Evolutionary conservation across 371 early-diverging fungal genomes (phyloP), one percentile per base, ranked within the genome.

Genomic region (Lichtheimia hyalospora): DNA sequence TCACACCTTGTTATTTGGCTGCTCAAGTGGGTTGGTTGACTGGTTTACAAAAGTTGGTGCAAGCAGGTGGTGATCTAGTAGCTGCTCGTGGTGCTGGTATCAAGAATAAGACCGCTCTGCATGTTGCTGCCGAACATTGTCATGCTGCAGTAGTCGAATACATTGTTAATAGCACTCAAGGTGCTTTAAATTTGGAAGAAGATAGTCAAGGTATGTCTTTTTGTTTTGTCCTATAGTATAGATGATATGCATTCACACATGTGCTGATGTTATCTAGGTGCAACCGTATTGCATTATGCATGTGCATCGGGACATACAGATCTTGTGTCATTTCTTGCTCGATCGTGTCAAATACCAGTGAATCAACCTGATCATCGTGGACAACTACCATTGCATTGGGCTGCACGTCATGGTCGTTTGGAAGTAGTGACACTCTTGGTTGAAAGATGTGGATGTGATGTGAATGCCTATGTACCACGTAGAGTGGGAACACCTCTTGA

Each of bases 211-310:
- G 77, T 73, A 77, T 57, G 40, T 12, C 21, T 2, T 14, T 16
- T 1, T 40, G 21, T 39, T 15, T 48, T 43, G 16, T 20, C 13
- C 27, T 42, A n/a, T n/a, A n/a, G n/a, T n/a, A 28, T 40, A 10
- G 40, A 34, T 13, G 20, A n/a, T 49, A 53, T 41, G 12, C n/a
- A 55, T 28, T 15, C 10, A 34, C 25, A 24, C 23, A 43, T 41
- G 7, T 13, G 23, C 2, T 51, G 18, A 10, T 59, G 51, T n/a
- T 24, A 25, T 48, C 27, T 49, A 79, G 79, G 79, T 27, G 76
- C 74, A 15, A 74, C 67, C 40, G 74, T 70, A 0, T 50, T 79
- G 12, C 79, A 79, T 61, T 79, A 79, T 62, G 79, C 79, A 16
- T 68, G 74, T 34, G 67, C 73, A 8, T 70, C 76, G 12, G 79